These are phyloP conservation scores for Dactylellina drechsleri DNA, from an alignment of 2,329 filamentous ascomycete species.

Conservation along the genomic window DNA sequence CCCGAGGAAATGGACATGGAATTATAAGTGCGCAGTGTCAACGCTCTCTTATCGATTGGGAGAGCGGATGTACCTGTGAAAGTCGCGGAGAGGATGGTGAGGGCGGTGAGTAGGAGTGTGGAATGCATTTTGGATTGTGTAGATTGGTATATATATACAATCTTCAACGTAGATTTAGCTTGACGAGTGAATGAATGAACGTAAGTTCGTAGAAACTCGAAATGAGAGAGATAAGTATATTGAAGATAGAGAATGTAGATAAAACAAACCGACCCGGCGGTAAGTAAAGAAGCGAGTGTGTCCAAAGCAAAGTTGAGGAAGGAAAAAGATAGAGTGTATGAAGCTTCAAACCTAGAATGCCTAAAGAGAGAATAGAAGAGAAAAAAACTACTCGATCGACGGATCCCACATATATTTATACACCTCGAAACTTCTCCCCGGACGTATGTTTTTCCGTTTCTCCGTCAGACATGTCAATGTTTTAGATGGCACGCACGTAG, in stretches of 20 bases:
- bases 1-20: conserved; percentile 66
- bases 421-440: not conserved
- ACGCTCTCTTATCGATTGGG: conserved; percentile 49
- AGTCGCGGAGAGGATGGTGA: conserved; percentile 51
- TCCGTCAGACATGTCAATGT: not conserved
- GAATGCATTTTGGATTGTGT: conserved; percentile 43
- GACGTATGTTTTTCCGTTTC: conserved; percentile 22
- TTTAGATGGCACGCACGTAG: not conserved
- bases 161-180: conserved; percentile 1
- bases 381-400: not conserved
- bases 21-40: conserved; percentile 61
- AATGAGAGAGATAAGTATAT: not conserved
- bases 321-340: conserved; percentile 25
- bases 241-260: not conserved
- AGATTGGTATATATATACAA: conserved; percentile 1
- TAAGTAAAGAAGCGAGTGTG: conserved; percentile 43
- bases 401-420: conserved; percentile 21
- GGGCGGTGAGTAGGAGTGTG: conserved; percentile 26
- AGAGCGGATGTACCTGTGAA: conserved; percentile 21
- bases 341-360: conserved; percentile 55
- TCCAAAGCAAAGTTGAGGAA: conserved; percentile 32
- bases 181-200: conserved; percentile 1
- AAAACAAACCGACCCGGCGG: conserved; percentile 46
- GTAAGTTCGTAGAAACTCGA: not conserved
- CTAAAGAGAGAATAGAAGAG: conserved; percentile 29